Base-by-base conservation (phyloP, 2,329 filamentous ascomycete species). In the Colletotrichum sp. region DNA sequence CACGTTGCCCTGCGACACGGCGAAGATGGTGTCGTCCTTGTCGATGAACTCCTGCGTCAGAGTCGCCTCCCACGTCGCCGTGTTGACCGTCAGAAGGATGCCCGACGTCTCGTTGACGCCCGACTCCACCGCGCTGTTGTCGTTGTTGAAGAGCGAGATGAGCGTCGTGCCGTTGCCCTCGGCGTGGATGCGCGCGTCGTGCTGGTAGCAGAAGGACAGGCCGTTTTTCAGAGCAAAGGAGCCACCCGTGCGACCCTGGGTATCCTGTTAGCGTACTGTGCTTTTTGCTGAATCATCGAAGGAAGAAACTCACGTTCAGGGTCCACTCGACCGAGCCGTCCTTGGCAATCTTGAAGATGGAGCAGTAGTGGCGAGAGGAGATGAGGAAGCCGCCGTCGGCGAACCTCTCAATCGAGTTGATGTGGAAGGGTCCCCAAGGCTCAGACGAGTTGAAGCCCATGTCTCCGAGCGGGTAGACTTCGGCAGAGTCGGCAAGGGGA, bases 351-450 rank as follows among this genome's bases (percentile, higher is more conserved):
- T 86, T 86, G 36, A 83, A 83, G 13, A 91, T 82, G 21, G 86
- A 84, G 78, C 86, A 86, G 66, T 86, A 84, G 78, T 90, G 85
- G 2, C 89, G 87, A 1, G 87, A 84, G 0, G 89, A 91, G n/a
- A 92, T 83, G 13, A 92, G 80, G 72, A 89, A 92, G 78, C 91
- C 88, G 6, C 88, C 88, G 0, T 84, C 78, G 0, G 81, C 78
- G 68, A 87, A 86, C 79, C 91, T 90, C 78, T 90, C 87, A 32
- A 91, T 82, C 43, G 88, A 88, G 81, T 91, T 90, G 81, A 91
- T 87, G 80, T 91, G 89, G 79, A 91, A 91, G 76, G 87, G 91
- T 79, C 92, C 89, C 82, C 89, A 91, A 1, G 85, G 83, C 26
- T 80, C 79, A 5, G 79, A 78, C 58, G 78, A 78, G 43, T 79